Conservation (phyloP, 768 basidiomycete genomes). For the Brasilioporus rufonigricans region DNA sequence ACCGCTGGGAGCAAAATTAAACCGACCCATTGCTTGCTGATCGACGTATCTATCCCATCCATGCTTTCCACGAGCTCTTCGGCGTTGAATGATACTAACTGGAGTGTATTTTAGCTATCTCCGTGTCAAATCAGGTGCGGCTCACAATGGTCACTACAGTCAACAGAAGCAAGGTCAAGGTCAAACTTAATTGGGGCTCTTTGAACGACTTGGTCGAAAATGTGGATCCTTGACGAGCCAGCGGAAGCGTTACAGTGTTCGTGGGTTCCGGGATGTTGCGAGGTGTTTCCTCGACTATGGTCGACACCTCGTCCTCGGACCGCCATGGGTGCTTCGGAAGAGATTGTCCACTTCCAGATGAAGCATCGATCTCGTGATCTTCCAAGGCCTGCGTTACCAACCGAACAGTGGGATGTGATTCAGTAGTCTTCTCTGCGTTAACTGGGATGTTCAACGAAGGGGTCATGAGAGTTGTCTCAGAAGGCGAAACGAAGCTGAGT, state of each 20-base stretch:
- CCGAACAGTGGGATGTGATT: conserved; percentile 21
- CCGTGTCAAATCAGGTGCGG: conserved; percentile 5
- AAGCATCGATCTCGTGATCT: neutral
- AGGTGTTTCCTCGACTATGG: neutral
- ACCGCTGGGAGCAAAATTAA: conserved; percentile 87
- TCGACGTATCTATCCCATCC: conserved; percentile 65
- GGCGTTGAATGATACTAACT: conserved; percentile 60
- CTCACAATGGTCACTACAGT: conserved; percentile 61
- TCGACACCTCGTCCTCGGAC: conserved; percentile 14
- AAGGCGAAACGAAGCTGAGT: conserved; percentile 21
- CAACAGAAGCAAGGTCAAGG: conserved; percentile 54
- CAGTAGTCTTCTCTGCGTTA: conserved; percentile 8
- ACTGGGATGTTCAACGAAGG: conserved; percentile 1
- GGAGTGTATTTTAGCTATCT: neutral
- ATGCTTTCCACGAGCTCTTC: conserved; percentile 82
- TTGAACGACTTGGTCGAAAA: conserved; percentile 31
- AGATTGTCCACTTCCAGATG: conserved; percentile 5
- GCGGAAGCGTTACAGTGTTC: conserved; percentile 12
- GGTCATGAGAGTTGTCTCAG: conserved; percentile 25
- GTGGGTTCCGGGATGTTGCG: conserved; percentile 10
- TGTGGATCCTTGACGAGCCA: conserved; percentile 16
- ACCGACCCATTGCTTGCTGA: conserved; percentile 88
- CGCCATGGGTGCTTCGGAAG: conserved; percentile 9
- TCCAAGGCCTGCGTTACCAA: conserved; percentile 18
- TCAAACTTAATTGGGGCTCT: conserved; percentile 57